phyloP scores from a whole-genome alignment of 192 early-diverging fungal species.

The Allomyces arbusculus region DNA sequence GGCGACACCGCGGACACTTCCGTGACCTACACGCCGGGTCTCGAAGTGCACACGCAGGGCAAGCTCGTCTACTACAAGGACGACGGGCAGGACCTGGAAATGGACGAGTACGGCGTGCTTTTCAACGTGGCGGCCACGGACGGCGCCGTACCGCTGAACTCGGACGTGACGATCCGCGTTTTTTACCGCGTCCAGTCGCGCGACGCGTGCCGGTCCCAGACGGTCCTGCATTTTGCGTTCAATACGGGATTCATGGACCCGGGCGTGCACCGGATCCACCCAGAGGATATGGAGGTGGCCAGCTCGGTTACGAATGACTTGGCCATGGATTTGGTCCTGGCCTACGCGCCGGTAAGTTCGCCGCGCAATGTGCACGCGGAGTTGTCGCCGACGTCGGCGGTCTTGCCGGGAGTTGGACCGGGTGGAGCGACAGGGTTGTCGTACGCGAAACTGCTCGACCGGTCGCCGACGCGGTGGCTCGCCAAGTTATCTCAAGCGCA shows the following conservation, averaged over 20 bases:
- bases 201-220: background rate
- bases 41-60: background rate
- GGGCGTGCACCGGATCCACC: slow-evolving; percentile 1
- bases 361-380: too few species aligned
- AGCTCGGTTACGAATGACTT: too few species aligned
- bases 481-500: background rate
- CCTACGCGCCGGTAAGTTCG: too few species aligned
- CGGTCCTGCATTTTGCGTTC: slow-evolving; percentile 3
- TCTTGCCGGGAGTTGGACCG: too few species aligned
- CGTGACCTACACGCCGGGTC: too few species aligned
- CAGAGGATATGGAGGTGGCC: background rate
- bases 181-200: background rate
- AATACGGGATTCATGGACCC: slow-evolving; percentile 5
- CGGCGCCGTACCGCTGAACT: background rate
- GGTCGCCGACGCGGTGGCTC: background rate
- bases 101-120: background rate
- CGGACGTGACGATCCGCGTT: background rate
- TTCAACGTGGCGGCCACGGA: background rate
- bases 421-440: too few species aligned
- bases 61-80: background rate
- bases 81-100: background rate
- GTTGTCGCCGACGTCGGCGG: too few species aligned
- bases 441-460: background rate
- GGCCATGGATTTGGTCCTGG: too few species aligned
- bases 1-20: too few species aligned